These are phyloP conservation scores for Podospora anserina DNA, from an alignment of 495 filamentous ascomycete genomes.

Conservation along the genomic window DNA sequence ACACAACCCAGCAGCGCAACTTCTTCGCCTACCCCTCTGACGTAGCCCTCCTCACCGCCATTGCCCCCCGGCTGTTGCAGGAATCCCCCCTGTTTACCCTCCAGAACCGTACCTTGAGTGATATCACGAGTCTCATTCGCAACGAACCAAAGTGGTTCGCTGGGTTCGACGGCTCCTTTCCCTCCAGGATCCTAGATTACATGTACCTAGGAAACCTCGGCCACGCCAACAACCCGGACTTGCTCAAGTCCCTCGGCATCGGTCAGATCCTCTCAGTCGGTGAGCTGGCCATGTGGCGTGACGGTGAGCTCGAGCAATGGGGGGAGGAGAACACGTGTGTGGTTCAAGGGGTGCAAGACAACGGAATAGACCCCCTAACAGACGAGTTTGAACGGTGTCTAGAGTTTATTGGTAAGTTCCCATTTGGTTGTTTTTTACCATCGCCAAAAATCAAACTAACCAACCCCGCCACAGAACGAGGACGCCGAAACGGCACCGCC, in stretches of 20 bases:
- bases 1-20: slow-evolving; percentile 77
- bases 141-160: slow-evolving; percentile 74
- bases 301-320: slow-evolving; percentile 64
- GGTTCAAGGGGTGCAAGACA: slow-evolving; percentile 86
- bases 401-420: slow-evolving; percentile 79
- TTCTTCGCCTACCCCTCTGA: slow-evolving; percentile 95
- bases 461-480: slow-evolving; percentile 55
- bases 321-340: slow-evolving; percentile 70
- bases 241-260: slow-evolving; percentile 78
- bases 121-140: slow-evolving; percentile 44
- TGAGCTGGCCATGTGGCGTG: slow-evolving; percentile 77
- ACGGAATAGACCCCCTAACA: slow-evolving; percentile 88
- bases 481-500: slow-evolving; percentile 69
- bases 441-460: slow-evolving; percentile 7
- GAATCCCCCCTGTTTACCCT: slow-evolving; percentile 39
- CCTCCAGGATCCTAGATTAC: slow-evolving; percentile 84
- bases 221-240: slow-evolving; percentile 87
- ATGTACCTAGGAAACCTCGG: slow-evolving; percentile 92
- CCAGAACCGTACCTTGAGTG: slow-evolving; percentile 28
- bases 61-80: slow-evolving; percentile 67
- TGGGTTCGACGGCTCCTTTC: slow-evolving; percentile 84
- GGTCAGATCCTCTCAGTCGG: slow-evolving; percentile 89
- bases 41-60: slow-evolving; percentile 68
- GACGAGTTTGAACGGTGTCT: slow-evolving; percentile 84
- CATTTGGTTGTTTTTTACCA: slow-evolving; percentile 4